phyloP scores from a whole-genome alignment of 179 eudicot genomes.

The Sideroxylon spinosum region DNA sequence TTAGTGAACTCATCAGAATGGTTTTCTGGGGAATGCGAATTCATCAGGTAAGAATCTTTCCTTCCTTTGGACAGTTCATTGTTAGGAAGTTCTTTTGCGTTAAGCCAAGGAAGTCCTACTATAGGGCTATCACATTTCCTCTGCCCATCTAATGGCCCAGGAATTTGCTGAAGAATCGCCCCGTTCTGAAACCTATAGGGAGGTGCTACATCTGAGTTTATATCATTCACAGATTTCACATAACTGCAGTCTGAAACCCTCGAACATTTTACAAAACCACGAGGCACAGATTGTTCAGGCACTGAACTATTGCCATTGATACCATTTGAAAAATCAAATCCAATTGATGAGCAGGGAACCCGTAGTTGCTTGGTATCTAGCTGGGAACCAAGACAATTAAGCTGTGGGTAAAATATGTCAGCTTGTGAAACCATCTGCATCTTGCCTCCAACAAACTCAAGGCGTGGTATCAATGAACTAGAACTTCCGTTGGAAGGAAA shows the following conservation, averaged over 20 bases:
- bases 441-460: too few relatives aligned
- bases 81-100: constrained; percentile 6
- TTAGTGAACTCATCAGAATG: constrained; percentile 21
- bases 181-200: not conserved
- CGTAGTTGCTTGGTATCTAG: constrained; percentile 1
- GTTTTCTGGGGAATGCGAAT: constrained; percentile 25
- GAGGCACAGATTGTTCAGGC: not conserved
- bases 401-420: constrained; percentile 1
- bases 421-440: not conserved
- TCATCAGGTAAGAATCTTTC: constrained; percentile 20
- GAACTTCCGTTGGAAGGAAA: constrained; percentile 5
- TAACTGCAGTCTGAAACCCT: not conserved
- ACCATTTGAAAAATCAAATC: constrained; percentile 6
- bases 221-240: not conserved
- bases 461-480: not conserved
- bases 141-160: constrained; percentile 16
- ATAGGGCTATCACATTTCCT: constrained; percentile 16
- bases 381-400: not conserved
- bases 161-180: constrained; percentile 1
- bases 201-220: not conserved
- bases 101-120: constrained; percentile 27
- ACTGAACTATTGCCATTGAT: constrained; percentile 7
- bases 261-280: not conserved
- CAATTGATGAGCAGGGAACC: constrained; percentile 5
- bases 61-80: constrained; percentile 15